phyloP scores from a whole-genome alignment of 129 eudicot species.

The Deinandra increscens region DNA sequence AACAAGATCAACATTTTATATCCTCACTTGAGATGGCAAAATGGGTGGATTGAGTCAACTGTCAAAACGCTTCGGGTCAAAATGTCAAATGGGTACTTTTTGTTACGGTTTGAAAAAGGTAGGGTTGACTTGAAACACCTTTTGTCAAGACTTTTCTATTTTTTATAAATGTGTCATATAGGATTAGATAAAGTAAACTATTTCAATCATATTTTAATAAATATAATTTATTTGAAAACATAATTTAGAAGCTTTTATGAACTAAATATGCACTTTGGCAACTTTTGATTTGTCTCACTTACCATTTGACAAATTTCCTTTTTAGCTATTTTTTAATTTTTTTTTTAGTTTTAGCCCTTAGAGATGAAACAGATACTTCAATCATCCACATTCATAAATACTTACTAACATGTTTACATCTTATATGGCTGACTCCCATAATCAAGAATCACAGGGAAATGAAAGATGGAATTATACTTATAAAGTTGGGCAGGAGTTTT shows the following conservation, averaged over 20 bases:
- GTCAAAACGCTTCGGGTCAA: not conserved
- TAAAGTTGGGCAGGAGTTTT: conserved; percentile 68
- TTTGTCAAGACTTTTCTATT: not conserved
- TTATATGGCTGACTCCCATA: not conserved
- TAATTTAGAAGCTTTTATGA: not conserved
- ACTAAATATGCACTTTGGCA: not conserved
- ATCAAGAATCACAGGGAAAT: conserved; percentile 15
- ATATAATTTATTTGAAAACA: not conserved
- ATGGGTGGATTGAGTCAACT: not conserved
- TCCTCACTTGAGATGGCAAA: not conserved
- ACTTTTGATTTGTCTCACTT: not conserved
- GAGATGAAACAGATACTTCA: not conserved
- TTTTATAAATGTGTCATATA: conserved; percentile 3
- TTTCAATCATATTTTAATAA: not conserved
- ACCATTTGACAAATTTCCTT: not conserved
- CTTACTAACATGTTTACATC: not conserved
- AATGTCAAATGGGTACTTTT: not conserved
- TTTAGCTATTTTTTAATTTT: not conserved
- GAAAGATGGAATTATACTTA: conserved; percentile 40
- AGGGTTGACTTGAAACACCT: not conserved
- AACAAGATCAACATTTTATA: not conserved
- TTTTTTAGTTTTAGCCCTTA: not conserved
- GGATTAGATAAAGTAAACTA: not conserved
- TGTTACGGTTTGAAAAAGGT: not conserved
- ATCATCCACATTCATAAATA: not conserved